A percentile compares a stretch with the other conserved stretches of the same genome.
phyloP scores from a whole-genome alignment of 805 yeast genomes.

The Yarrowia divulgata region DNA sequence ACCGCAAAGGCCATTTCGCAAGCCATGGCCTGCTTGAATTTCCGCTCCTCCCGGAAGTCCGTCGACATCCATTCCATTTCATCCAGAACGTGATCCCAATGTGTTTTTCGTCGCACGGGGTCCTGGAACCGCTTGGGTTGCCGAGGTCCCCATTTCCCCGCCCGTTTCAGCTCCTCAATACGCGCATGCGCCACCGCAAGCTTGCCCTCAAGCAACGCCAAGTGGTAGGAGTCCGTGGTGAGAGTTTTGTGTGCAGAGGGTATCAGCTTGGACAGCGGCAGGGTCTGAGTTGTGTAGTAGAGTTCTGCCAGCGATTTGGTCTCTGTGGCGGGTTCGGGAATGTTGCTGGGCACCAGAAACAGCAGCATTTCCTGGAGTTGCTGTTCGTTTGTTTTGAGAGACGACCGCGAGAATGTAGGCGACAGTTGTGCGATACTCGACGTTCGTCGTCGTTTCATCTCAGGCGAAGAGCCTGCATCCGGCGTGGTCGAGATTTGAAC shows the following conservation, averaged over 20 bases:
- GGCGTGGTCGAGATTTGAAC: not conserved
- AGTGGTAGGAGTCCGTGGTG: constrained; percentile 83
- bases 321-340: constrained; percentile 51
- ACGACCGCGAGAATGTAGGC: constrained; percentile 18
- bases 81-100: constrained; percentile 74
- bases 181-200: constrained; percentile 87
- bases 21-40: constrained; percentile 74
- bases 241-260: constrained; percentile 87
- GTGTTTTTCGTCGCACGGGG: constrained; percentile 63
- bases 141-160: constrained; percentile 87
- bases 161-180: constrained; percentile 88
- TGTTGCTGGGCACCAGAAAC: constrained; percentile 49
- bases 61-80: constrained; percentile 87
- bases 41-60: constrained; percentile 74
- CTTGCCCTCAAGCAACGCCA: constrained; percentile 87
- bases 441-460: constrained; percentile 16
- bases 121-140: constrained; percentile 78
- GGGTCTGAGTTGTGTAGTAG: constrained; percentile 84
- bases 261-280: constrained; percentile 80
- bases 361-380: constrained; percentile 45
- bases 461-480: constrained; percentile 14
- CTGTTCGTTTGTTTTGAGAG: constrained; percentile 27
- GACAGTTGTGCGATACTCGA: constrained; percentile 30
- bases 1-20: constrained; percentile 74
- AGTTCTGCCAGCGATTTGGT: constrained; percentile 73